phyloP scores from a whole-genome alignment of 495 filamentous ascomycete species.

The Lasiosphaeria ovina region DNA sequence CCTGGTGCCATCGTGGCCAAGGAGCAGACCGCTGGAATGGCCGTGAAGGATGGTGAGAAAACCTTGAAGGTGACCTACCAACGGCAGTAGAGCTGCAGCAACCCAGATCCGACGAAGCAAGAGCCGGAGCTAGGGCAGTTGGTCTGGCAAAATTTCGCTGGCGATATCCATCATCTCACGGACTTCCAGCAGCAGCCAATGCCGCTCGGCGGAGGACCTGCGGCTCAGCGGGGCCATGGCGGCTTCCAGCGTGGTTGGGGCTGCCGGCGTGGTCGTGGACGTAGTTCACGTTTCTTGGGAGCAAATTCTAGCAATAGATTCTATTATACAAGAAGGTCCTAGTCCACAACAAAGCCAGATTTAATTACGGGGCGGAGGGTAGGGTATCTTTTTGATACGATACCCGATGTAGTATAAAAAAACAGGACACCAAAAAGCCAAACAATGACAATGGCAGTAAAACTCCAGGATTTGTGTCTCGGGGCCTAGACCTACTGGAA shows the following conservation, averaged over 20 bases:
- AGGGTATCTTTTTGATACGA: neutral
- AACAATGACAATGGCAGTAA: too few relatives aligned
- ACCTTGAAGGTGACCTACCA: conserved; percentile 85
- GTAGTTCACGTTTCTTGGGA: too few relatives aligned
- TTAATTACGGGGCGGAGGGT: too few relatives aligned
- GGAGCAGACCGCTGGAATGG: conserved; percentile 90
- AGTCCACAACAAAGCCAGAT: too few relatives aligned
- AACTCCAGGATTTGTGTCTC: conserved; percentile 16
- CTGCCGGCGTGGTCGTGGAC: too few relatives aligned
- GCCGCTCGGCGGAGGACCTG: neutral
- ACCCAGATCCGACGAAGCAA: too few relatives aligned
- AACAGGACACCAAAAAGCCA: neutral
- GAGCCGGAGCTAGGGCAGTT: too few relatives aligned
- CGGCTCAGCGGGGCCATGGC: neutral
- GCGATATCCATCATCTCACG: too few relatives aligned
- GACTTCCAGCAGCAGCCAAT: neutral
- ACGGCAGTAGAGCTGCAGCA: conserved; percentile 59
- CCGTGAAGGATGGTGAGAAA: conserved; percentile 66
- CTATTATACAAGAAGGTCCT: neutral
- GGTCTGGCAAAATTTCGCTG: too few relatives aligned
- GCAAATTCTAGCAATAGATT: neutral
- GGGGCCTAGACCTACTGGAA: conserved; percentile 22
- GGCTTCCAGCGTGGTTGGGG: too few relatives aligned
- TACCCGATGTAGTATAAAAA: conserved; percentile 22
- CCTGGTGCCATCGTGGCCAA: conserved; percentile 89